phyloP scores from a whole-genome alignment of 345 rosid species.

The Gossypium rotundifolium region DNA sequence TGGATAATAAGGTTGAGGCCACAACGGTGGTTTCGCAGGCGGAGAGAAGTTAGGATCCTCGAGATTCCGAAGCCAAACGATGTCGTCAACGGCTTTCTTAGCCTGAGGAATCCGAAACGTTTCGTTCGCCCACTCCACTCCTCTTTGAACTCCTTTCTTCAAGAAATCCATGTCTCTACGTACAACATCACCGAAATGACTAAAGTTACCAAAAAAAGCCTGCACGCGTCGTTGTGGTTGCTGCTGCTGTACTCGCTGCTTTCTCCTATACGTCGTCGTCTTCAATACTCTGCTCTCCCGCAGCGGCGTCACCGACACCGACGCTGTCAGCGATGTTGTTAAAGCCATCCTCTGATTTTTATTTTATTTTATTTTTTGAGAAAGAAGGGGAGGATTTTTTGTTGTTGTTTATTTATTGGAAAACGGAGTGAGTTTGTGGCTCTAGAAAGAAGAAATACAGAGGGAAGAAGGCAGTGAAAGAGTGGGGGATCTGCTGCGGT shows the following conservation, averaged over 20 bases:
- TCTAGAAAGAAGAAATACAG: not conserved
- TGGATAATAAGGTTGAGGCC: slow-evolving; percentile 78
- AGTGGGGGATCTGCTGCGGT: not conserved
- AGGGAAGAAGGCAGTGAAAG: no score
- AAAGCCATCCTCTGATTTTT: slow-evolving; percentile 1
- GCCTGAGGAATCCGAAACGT: slow-evolving; percentile 57
- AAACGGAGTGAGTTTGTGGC: not conserved
- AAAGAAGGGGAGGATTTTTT: not conserved
- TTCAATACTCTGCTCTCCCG: not conserved
- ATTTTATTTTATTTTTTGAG: not conserved
- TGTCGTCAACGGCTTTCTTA: slow-evolving; percentile 49
- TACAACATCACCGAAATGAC: slow-evolving; percentile 55
- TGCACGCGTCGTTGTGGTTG: slow-evolving; percentile 17
- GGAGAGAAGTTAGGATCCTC: slow-evolving; percentile 50
- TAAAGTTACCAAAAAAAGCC: slow-evolving; percentile 37
- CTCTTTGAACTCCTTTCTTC: slow-evolving; percentile 44
- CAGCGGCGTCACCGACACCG: not conserved
- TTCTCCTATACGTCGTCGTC: slow-evolving; percentile 23
- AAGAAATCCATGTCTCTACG: slow-evolving; percentile 58
- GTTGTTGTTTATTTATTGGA: not conserved
- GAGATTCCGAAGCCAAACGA: slow-evolving; percentile 68
- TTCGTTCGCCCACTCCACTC: slow-evolving; percentile 69
- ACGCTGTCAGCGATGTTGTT: not conserved
- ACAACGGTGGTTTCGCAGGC: slow-evolving; percentile 29
- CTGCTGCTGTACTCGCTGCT: slow-evolving; percentile 22